Percentiles rank a stretch among this genome's conserved stretches.
phyloP scores from a whole-genome alignment of 306 rosid species.

The Fragaria vesca region DNA sequence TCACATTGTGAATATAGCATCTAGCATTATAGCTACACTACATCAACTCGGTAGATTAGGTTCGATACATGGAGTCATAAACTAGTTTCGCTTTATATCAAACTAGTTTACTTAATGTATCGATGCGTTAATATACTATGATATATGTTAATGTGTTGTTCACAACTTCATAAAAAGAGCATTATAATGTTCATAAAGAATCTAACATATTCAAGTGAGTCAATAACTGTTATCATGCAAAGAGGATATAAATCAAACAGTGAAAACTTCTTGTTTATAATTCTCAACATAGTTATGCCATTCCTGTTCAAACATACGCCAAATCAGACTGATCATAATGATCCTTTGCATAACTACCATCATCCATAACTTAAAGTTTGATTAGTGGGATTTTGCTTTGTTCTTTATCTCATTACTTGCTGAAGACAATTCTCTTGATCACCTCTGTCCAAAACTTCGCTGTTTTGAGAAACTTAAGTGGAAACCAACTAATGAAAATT shows the following conservation, averaged over 20 bases:
- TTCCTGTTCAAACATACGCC: slow-evolving; percentile 45
- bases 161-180: no score
- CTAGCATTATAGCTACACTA: not conserved
- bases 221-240: no score
- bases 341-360: slow-evolving; percentile 8
- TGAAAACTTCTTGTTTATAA: not conserved
- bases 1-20: not conserved
- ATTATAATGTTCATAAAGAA: no score
- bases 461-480: slow-evolving; percentile 4
- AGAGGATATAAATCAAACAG: not conserved
- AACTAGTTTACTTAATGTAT: no score
- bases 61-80: no score
- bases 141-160: no score
- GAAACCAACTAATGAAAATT: slow-evolving; percentile 9
- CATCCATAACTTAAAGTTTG: not conserved
- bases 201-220: no score
- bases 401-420: not conserved
- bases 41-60: no score
- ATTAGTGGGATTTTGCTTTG: not conserved
- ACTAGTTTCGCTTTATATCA: no score
- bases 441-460: not conserved
- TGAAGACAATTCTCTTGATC: not conserved
- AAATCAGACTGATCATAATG: not conserved
- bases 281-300: slow-evolving; percentile 5
- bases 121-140: no score